Base-by-base conservation (phyloP, 306 rosid genomes). In the Cucumis melo region DNA sequence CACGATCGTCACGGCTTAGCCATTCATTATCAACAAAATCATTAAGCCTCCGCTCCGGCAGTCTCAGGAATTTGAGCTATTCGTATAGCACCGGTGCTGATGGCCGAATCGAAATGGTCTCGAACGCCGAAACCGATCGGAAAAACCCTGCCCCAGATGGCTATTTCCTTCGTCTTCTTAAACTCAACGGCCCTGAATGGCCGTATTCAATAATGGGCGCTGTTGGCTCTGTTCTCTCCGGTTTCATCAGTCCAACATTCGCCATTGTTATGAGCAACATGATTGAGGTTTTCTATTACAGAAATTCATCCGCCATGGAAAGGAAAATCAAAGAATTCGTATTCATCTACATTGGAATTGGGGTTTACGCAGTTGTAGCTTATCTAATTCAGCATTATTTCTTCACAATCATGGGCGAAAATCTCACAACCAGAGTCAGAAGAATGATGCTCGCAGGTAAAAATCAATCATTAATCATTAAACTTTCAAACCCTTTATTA, bases 361-460 rank as follows among this genome's bases (percentile, higher is more conserved):
- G 99, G 21, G 86, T 94, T 19, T 94, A 94, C 62, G 99, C 99
- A 0, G 99, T 94, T 29, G 91, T 84, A 19, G 99, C 99, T 19
- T 94, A 94, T 82, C 82, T 94, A 87, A 90, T 94, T 20, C 99
- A 94, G n/a, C 99, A 94, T 86, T 94, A 94, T 88, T 94, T 94
- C 80, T 92, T 90, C 81, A 92, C 96, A 61, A 94, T 94, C 73
- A 94, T 94, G 99, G 99, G 99, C 76, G 99, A 94, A 82, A 94
- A 94, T 83, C 97, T 94, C 78, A 94, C 99, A 46, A 94, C 99
- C 39, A 91, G 99, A 87, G 99, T 94, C 27, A 87, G 99, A 79
- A 94, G 99, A 83, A 94, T 92, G 99, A 94, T 94, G 99, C 99
- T 94, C 75, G 96, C 99, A 54, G 97, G 99, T 94, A 85, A 66